Conservation (phyloP, 23 red algal species). For the Gracilaria gracilis region DNA sequence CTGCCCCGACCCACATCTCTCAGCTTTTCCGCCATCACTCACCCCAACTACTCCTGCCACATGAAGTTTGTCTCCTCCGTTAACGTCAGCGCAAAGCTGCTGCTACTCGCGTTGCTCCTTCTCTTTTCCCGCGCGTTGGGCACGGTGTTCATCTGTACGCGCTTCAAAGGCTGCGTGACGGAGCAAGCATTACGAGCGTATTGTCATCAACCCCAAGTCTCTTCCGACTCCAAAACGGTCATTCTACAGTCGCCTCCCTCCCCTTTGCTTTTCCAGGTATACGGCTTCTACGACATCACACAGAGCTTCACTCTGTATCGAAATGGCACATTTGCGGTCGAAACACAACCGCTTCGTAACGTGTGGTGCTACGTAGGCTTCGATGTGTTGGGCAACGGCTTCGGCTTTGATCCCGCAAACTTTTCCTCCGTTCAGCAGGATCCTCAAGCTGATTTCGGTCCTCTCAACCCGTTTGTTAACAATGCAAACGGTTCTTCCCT, state of each 20-base stretch:
- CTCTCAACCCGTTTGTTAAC: neutral
- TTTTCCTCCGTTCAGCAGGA: neutral
- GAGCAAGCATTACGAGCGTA: neutral
- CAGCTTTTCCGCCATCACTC: too few relatives aligned
- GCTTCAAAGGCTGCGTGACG: slow-evolving; percentile 12
- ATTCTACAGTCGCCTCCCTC: neutral
- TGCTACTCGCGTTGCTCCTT: neutral
- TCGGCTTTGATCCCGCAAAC: neutral
- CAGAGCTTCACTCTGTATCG: neutral
- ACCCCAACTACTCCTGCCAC: neutral
- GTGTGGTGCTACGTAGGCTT: slow-evolving; percentile 23
- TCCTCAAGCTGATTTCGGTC: neutral
- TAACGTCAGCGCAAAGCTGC: neutral
- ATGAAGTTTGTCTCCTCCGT: neutral
- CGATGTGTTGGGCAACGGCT: neutral
- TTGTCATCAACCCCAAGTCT: slow-evolving; percentile 1
- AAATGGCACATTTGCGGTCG: neutral
- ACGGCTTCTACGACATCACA: slow-evolving; percentile 9
- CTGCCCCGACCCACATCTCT: too few relatives aligned
- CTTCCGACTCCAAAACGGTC: neutral
- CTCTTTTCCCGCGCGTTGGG: neutral
- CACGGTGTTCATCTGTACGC: neutral
- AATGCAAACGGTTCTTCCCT: slow-evolving; percentile 1
- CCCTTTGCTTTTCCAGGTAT: neutral
- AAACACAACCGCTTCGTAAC: neutral